Percentiles rank a stretch among this genome's conserved stretches.
Conservation (phyloP, 108 stramenopile genomes). For the Conticribra weissflogii region DNA sequence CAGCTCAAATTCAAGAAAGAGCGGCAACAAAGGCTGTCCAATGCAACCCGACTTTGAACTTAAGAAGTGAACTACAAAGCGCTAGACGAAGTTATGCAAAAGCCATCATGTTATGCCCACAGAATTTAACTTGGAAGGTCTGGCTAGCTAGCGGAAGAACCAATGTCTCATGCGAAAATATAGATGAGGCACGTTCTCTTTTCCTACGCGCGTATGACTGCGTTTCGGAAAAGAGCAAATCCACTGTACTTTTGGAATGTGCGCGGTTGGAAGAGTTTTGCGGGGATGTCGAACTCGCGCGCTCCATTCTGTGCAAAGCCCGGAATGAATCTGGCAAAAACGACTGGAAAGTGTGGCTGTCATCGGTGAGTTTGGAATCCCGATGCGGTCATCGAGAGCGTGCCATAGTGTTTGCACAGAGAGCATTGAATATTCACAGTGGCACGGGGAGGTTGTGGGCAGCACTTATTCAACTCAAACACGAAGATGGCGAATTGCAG, state of each 20-base stretch:
- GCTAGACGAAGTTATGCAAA: slow-evolving; percentile 75
- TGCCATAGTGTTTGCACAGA: slow-evolving; percentile 72
- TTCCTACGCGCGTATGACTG: slow-evolving; percentile 88
- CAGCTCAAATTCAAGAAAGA: slow-evolving; percentile 92
- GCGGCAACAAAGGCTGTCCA: slow-evolving; percentile 61
- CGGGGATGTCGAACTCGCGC: slow-evolving; percentile 81
- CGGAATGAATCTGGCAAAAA: slow-evolving; percentile 64
- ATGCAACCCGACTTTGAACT: slow-evolving; percentile 26
- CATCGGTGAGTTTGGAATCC: slow-evolving; percentile 90
- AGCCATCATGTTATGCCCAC: slow-evolving; percentile 87
- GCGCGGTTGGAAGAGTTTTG: slow-evolving; percentile 92
- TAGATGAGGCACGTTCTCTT: slow-evolving; percentile 71
- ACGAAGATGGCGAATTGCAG: slow-evolving; percentile 78
- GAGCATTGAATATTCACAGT: slow-evolving; percentile 83
- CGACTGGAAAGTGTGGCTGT: slow-evolving; percentile 97
- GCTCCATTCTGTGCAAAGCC: slow-evolving; percentile 85
- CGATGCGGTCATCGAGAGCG: slow-evolving; percentile 65
- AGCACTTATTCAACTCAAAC: slow-evolving; percentile 89
- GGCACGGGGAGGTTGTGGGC: slow-evolving; percentile 98
- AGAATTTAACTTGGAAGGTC: slow-evolving; percentile 94
- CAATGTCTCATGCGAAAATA: slow-evolving; percentile 89
- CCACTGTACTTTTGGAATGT: slow-evolving; percentile 90
- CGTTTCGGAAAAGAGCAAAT: slow-evolving; percentile 90
- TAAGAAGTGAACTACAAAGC: slow-evolving; percentile 37
- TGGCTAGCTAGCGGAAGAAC: slow-evolving; percentile 96